These are phyloP conservation scores for Myriangium duriaei DNA, from an alignment of 2,329 filamentous ascomycete genomes.

Conservation along the genomic window DNA sequence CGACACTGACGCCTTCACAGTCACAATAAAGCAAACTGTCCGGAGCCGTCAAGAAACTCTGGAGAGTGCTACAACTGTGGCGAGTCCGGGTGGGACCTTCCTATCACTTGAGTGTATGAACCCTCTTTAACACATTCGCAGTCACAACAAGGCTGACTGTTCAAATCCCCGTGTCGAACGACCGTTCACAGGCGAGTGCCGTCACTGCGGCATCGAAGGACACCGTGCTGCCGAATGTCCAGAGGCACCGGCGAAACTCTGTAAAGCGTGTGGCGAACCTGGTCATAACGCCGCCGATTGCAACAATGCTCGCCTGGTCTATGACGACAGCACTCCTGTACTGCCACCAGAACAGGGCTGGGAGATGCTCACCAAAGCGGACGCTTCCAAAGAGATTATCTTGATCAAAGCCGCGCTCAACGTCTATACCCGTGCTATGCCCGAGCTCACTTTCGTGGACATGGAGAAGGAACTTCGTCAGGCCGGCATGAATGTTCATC, in stretches of 20 bases:
- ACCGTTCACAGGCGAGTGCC: constrained; percentile 46
- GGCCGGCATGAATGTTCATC: constrained; percentile 41
- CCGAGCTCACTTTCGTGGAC: constrained; percentile 45
- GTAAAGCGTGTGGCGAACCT: constrained; percentile 47
- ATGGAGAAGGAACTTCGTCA: constrained; percentile 50
- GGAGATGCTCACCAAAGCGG: constrained; percentile 41
- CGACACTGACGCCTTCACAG: constrained; percentile 22
- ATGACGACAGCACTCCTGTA: constrained; percentile 34
- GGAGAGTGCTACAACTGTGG: constrained; percentile 50
- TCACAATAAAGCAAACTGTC: constrained; percentile 47
- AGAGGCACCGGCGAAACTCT: constrained; percentile 41
- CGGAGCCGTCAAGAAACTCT: constrained; percentile 28
- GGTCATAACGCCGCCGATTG: constrained; percentile 47
- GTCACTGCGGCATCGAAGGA: constrained; percentile 41
- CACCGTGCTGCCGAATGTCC: constrained; percentile 53
- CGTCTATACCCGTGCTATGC: constrained; percentile 44
- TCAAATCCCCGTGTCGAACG: constrained; percentile 41
- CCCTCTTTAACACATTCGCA: constrained; percentile 15
- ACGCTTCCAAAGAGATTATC: constrained; percentile 44
- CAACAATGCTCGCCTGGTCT: constrained; percentile 46
- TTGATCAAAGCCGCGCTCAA: constrained; percentile 41
- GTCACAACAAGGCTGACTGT: constrained; percentile 53
- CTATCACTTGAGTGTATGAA: constrained; percentile 8
- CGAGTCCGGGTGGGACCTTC: constrained; percentile 35
- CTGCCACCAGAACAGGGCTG: constrained; percentile 43